These are phyloP conservation scores for Penicillium lividum DNA, from an alignment of 495 filamentous ascomycete species.

Conservation along the genomic window DNA sequence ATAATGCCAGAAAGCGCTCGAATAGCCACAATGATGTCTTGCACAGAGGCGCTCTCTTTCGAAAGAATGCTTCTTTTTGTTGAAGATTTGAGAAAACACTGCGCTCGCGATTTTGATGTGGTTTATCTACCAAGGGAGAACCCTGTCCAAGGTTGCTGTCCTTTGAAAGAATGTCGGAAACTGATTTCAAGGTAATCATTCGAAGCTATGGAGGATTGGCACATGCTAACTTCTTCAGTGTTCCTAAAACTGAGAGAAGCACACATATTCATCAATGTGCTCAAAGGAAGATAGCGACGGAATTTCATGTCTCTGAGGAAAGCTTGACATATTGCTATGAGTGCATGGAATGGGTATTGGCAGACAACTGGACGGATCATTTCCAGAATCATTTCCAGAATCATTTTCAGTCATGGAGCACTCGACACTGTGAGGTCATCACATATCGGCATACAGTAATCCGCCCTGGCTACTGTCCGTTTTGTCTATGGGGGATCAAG, in stretches of 20 bases:
- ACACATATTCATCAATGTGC: slow-evolving; percentile 19
- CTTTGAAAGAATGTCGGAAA: no score
- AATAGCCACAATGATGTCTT: no score
- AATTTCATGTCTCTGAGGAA: slow-evolving; percentile 15
- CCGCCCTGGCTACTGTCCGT: slow-evolving; percentile 21
- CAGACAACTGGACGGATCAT: slow-evolving; percentile 18
- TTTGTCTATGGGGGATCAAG: slow-evolving; percentile 15
- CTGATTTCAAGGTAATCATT: no score
- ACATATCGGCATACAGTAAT: slow-evolving; percentile 22
- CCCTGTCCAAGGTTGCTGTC: no score
- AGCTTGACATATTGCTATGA: slow-evolving; percentile 23
- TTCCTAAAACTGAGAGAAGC: slow-evolving; percentile 21
- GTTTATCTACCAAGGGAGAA: no score
- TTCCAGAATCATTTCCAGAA: slow-evolving; percentile 14
- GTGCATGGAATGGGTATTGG: slow-evolving; percentile 19
- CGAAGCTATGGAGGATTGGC: no score
- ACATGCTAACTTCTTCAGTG: slow-evolving; percentile 19
- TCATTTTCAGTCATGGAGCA: slow-evolving; percentile 20
- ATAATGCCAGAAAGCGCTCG: no score
- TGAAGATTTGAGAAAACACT: no score
- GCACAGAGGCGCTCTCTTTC: no score
- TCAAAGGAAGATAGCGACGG: slow-evolving; percentile 12
- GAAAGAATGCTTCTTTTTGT: no score
- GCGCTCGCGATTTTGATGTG: no score
- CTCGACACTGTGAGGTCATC: slow-evolving; percentile 23